Percentiles rank a stretch among this genome's conserved stretches.
phyloP scores from a whole-genome alignment of 2,329 filamentous ascomycete genomes.

The Penicillium frequentans region DNA sequence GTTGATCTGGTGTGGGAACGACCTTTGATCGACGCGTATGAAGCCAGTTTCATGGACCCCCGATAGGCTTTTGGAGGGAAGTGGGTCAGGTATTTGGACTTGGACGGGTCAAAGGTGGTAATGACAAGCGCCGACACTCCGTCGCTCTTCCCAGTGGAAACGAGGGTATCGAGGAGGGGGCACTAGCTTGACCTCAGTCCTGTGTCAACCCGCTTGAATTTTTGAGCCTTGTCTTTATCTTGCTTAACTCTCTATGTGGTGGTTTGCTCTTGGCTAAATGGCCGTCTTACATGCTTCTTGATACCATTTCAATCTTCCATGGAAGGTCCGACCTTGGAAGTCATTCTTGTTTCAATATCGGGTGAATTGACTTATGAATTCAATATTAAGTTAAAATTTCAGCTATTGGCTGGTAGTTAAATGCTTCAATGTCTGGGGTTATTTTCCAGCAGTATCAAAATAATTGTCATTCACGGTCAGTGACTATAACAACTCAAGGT shows the following conservation, averaged over 20 bases:
- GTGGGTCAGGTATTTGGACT: slow-evolving; percentile 48
- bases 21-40: slow-evolving; percentile 60
- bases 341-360: too few species aligned
- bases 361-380: too few species aligned
- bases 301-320: too few species aligned
- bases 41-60: slow-evolving; percentile 51
- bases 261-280: neutral
- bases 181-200: neutral
- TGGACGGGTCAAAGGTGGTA: slow-evolving; percentile 14
- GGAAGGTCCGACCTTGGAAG: too few species aligned
- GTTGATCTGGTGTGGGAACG: slow-evolving; percentile 62
- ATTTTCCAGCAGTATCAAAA: too few species aligned
- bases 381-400: too few species aligned
- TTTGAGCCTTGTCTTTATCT: neutral
- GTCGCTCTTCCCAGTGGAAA: neutral
- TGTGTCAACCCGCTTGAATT: neutral
- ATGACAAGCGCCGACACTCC: slow-evolving; percentile 15
- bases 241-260: neutral
- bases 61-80: slow-evolving; percentile 58
- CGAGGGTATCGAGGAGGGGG: neutral
- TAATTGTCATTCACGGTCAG: too few species aligned
- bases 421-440: too few species aligned
- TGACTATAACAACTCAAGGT: too few species aligned
- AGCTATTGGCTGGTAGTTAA: too few species aligned
- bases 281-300: neutral